Evolutionary conservation across 352 stramenopile species (phyloP).

Genomic region (Saprolegnia parasitica): DNA sequence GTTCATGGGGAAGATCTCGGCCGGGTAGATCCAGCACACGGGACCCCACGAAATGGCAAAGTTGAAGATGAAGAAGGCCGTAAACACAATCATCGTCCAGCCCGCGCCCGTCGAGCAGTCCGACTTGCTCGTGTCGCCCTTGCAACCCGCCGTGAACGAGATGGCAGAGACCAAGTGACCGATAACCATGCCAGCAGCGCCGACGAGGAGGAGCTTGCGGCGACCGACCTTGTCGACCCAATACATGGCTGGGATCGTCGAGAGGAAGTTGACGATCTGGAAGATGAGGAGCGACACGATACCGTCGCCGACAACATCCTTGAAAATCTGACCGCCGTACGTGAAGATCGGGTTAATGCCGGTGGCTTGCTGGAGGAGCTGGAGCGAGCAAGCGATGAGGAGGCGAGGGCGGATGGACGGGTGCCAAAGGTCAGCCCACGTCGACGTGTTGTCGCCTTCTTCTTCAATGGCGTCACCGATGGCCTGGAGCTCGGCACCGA

Average conservation of each 20-base stretch:
- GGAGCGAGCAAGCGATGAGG: constrained; percentile 34
- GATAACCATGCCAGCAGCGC: constrained; percentile 39
- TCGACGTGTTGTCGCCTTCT: constrained; percentile 30
- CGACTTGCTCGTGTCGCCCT: constrained; percentile 32
- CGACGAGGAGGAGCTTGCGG: constrained; percentile 37
- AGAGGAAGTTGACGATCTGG: constrained; percentile 38
- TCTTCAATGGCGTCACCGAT: constrained; percentile 42
- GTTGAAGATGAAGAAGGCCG: constrained; percentile 44
- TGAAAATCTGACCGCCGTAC: constrained; percentile 43
- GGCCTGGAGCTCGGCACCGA: constrained; percentile 36
- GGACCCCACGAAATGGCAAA: constrained; percentile 51
- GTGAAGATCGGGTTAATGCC: constrained; percentile 40
- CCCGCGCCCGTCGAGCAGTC: constrained; percentile 30
- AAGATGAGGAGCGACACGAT: constrained; percentile 37
- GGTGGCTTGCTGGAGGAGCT: constrained; percentile 43
- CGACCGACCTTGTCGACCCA: constrained; percentile 42
- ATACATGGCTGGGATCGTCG: constrained; percentile 38
- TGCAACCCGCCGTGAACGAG: constrained; percentile 38
- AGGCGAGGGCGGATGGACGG: constrained; percentile 35
- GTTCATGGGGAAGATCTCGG: constrained; percentile 52
- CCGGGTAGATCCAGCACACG: constrained; percentile 51
- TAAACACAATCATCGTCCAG: constrained; percentile 38
- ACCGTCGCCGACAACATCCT: constrained; percentile 36
- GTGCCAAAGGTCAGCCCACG: constrained; percentile 41
- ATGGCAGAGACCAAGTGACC: constrained; percentile 38